phyloP scores from a whole-genome alignment of 352 stramenopile genomes.

The Phytopythium helicoides region DNA sequence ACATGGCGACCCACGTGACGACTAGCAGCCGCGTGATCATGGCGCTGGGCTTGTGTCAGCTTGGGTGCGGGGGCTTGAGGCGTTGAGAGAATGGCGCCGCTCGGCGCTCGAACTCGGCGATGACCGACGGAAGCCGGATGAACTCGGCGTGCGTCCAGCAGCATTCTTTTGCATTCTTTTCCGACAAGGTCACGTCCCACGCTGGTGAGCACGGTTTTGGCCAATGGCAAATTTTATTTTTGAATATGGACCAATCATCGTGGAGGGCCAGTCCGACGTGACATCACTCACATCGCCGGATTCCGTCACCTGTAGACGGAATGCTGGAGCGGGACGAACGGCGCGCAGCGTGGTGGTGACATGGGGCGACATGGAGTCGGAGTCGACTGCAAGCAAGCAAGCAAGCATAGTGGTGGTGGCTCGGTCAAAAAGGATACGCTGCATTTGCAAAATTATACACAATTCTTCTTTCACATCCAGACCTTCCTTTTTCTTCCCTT shows the following conservation, averaged over 20 bases:
- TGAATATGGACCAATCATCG: neutral
- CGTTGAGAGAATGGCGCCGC: too few relatives aligned
- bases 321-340: too few relatives aligned
- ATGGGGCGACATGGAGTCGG: too few relatives aligned
- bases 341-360: too few relatives aligned
- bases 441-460: conserved; percentile 24
- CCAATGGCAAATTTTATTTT: neutral
- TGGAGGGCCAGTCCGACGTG: neutral
- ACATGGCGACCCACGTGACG: conserved; percentile 60
- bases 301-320: neutral
- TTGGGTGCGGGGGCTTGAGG: neutral
- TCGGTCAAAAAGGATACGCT: conserved; percentile 5
- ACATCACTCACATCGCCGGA: neutral
- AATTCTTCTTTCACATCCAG: conserved; percentile 35
- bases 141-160: neutral
- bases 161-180: conserved; percentile 6
- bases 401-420: neutral
- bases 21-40: conserved; percentile 65
- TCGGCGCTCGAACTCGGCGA: neutral
- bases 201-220: neutral
- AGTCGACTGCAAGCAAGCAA: too few relatives aligned
- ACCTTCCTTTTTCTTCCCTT: neutral
- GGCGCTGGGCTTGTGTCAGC: neutral
- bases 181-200: neutral
- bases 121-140: neutral